These are phyloP conservation scores for Xerocomellus dryophilus DNA, from an alignment of 768 basidiomycete species.

Conservation along the genomic window DNA sequence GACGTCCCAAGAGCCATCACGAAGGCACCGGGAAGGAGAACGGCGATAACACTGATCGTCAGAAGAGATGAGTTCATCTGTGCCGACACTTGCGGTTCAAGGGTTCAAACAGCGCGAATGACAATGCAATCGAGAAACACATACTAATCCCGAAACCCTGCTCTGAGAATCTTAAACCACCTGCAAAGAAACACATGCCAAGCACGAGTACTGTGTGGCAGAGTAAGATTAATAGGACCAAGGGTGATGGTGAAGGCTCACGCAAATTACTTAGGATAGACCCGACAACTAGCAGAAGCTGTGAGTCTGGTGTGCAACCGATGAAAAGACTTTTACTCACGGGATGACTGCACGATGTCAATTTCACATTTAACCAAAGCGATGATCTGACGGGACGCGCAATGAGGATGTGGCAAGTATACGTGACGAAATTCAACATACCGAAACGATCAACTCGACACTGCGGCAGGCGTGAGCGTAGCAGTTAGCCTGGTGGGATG, in stretches of 20 bases:
- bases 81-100: conserved; percentile 52
- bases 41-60: conserved; percentile 71
- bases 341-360: conserved; percentile 73
- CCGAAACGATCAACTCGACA: conserved; percentile 68
- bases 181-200: conserved; percentile 83
- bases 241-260: conserved; percentile 27
- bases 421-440: conserved; percentile 25
- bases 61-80: conserved; percentile 73
- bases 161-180: conserved; percentile 71
- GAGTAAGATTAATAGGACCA: background rate
- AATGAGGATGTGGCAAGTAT: background rate
- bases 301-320: background rate
- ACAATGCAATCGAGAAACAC: conserved; percentile 19
- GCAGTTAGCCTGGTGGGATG: background rate
- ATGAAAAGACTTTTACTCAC: conserved; percentile 40
- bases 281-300: conserved; percentile 59
- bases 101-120: background rate
- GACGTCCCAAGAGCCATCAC: conserved; percentile 50
- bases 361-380: conserved; percentile 82
- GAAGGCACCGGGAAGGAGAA: conserved; percentile 77
- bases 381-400: conserved; percentile 50
- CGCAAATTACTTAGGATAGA: conserved; percentile 77
- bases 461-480: conserved; percentile 21
- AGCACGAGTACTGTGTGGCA: conserved; percentile 65
- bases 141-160: conserved; percentile 73